These are phyloP conservation scores for Vigna unguiculata DNA, from an alignment of 306 rosid genomes.

Conservation along the genomic window DNA sequence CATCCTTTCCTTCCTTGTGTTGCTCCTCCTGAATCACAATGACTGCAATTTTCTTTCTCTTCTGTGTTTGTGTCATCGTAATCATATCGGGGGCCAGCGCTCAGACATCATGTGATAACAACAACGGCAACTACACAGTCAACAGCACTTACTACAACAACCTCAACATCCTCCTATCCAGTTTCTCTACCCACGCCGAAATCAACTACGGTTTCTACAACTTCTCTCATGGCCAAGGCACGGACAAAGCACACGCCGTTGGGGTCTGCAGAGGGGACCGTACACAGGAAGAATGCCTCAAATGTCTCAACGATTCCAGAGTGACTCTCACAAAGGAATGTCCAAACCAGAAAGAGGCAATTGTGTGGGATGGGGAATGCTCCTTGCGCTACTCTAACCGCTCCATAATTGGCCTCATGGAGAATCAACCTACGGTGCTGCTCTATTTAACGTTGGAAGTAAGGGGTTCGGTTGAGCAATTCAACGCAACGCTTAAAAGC, in stretches of 20 bases:
- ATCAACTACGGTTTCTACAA: slow-evolving; percentile 46
- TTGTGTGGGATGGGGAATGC: slow-evolving; percentile 43
- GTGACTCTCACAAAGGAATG: slow-evolving; percentile 36
- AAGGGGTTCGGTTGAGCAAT: neutral
- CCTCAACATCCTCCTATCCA: slow-evolving; percentile 52
- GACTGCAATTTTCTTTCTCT: neutral
- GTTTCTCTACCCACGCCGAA: slow-evolving; percentile 27
- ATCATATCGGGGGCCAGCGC: neutral
- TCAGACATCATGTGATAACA: neutral
- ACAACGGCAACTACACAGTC: neutral
- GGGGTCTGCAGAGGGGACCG: slow-evolving; percentile 57
- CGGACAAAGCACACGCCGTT: slow-evolving; percentile 17
- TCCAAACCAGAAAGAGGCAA: slow-evolving; percentile 55
- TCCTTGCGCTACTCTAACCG: slow-evolving; percentile 50
- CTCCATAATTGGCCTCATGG: slow-evolving; percentile 20
- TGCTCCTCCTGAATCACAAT: neutral
- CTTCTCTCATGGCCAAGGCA: slow-evolving; percentile 39
- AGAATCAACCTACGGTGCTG: neutral
- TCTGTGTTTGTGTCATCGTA: neutral
- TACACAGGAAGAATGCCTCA: slow-evolving; percentile 25
- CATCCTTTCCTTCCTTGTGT: neutral
- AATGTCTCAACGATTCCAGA: slow-evolving; percentile 46
- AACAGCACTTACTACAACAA: slow-evolving; percentile 47
- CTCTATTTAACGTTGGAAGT: neutral
- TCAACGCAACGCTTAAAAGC: neutral